Conservation (phyloP, 768 basidiomycete genomes). For the Amylocystis lapponica region DNA sequence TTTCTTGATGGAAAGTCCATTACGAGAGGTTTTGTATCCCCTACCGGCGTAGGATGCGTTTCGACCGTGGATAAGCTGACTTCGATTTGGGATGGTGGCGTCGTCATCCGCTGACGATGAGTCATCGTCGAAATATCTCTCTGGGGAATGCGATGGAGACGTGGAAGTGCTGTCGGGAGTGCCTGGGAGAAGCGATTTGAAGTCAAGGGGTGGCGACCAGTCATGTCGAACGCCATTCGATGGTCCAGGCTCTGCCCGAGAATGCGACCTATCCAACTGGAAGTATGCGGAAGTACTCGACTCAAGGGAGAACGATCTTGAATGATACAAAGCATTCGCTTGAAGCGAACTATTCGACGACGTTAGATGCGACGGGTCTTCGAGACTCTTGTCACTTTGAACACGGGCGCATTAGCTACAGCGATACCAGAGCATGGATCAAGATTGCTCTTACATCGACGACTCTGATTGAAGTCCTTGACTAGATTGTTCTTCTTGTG, state of each 20-base stretch:
- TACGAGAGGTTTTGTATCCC: neutral
- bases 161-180: constrained; percentile 17
- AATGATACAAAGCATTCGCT: constrained; percentile 9
- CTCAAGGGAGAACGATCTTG: constrained; percentile 55
- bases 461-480: too few relatives aligned
- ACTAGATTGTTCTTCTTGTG: too few relatives aligned
- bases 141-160: constrained; percentile 47
- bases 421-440: too few relatives aligned
- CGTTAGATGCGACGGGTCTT: neutral
- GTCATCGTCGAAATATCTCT: constrained; percentile 42
- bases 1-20: constrained; percentile 54
- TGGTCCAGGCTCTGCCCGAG: constrained; percentile 25
- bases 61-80: constrained; percentile 18
- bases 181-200: constrained; percentile 38
- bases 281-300: constrained; percentile 51
- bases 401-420: neutral
- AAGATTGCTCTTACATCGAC: too few relatives aligned
- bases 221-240: constrained; percentile 21
- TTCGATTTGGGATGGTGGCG: too few relatives aligned
- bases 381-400: neutral
- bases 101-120: constrained; percentile 31
- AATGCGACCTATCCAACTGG: constrained; percentile 16
- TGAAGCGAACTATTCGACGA: constrained; percentile 1
- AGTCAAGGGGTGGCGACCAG: constrained; percentile 43
- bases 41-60: constrained; percentile 1